Evolutionary conservation across 2,329 filamentous ascomycete genomes (phyloP), one percentile per base, ranked within the genome.

Genomic region (Penicillium hordei): DNA sequence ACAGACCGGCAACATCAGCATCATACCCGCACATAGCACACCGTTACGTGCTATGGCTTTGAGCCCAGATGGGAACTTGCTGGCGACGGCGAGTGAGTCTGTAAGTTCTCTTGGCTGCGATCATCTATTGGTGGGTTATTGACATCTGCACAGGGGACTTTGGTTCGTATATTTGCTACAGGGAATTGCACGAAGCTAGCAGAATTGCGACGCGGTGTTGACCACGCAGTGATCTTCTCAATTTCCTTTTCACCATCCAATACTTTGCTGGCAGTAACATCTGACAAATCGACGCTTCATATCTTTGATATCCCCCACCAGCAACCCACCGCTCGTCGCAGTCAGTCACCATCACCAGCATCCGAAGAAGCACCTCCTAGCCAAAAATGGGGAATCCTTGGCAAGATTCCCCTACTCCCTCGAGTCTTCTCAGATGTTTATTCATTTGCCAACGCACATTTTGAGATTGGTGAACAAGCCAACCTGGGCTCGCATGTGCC

Each of bases 201-300:
- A 39, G 94, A 99, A 75, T 82, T 97, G 48, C 87, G 94, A 43
- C 87, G 94, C 34, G 94, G 94, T 42, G 88, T 96, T 48, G 94
- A 99, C 69, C 89, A 87, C 36, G 93, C 94, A 17, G 86, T 87
- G 53, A 89, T 97, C 64, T 96, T 90, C 76, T 93, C 90, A 2
- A 81, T 99, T 12, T 88, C 89, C 12, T 94, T 99, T 73, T 95
- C 90, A 21, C 93, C 93, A 0, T 87, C 87, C 0, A 90, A 89
- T 51, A 85, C 83, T 43, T 83, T 92, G 70, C 82, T 97, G 12
- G 94, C 94, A 27, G 93, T 92, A 60, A 97, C 93, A 1, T 97
- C 93, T 1, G 94, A 99, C 80, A 99, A 97, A 76, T 93, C 91
- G 6, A 99, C 93, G 0, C 81, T 99, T 12, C 94, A 99, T 75